Evolutionary conservation across 352 stramenopile species (phyloP), one percentile per base, ranked within the genome.

Genomic region (Globisporangium okanoganense): DNA sequence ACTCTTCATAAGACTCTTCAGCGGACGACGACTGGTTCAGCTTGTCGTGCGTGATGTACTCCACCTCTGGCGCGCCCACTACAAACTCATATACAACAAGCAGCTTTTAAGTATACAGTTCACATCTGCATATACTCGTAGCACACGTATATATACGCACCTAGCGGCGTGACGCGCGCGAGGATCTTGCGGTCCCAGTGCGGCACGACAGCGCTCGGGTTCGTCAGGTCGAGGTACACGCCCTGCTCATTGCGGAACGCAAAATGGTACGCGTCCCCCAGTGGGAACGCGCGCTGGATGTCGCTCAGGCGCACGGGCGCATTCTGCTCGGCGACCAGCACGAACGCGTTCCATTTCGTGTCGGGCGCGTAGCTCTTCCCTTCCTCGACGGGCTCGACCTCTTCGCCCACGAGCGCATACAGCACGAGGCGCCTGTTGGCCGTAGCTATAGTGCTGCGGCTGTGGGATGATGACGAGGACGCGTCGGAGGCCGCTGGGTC

Each of bases 311-410:
- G 68, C 27, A 92, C 71, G 2, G 44, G 35, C 18, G 53, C 58
- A 29, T 48, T 57, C 16, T 54, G 63, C 3, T 64, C 52, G 10
- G 65, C 36, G 1, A 62, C 54, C 43, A 91, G 64, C 10, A 72
- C 61, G 60, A 93, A 93, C n/a, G 83, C 83, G 61, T 93, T 93
- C 71, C 77, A 89, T 54, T 85, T 79, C 50, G 65, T 77, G 56
- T 92, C 82, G 2, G 78, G 76, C 45, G 41, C 59, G 22, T 65
- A 65, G 41, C 70, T 64, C 63, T 77, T 79, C 56, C 54, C 66
- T 33, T 87, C 71, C 45, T 88, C 73, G 10, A 80, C 56, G 12
- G 51, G 51, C 68, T 92, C 82, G 16, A 76, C 53, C 54, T 79
- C 66, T 56, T 92, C 82, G 6, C 82, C 82, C 48, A 90, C 78